Base-by-base conservation (phyloP, 345 rosid genomes). In the Eutrema japonicum region DNA sequence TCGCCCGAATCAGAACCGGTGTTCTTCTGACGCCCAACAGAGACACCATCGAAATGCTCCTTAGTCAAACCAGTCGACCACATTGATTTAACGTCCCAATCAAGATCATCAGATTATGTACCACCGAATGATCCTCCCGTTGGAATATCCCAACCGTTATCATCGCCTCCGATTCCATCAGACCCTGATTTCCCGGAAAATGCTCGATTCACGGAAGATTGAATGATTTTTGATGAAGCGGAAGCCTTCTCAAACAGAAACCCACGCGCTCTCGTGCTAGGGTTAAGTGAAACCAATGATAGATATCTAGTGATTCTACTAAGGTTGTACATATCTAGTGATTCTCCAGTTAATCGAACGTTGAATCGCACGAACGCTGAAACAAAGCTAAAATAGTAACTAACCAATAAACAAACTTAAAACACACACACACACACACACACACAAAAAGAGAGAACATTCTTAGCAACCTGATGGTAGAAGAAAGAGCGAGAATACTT, bases 31-130 rank as follows among this genome's bases (percentile, higher is more conserved):
- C 68, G 83, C 8, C 80, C 88, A 69, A 82, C 81, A 4, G 79
- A 65, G 69, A 81, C 83, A 46, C 99, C 97, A 53, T 95, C 90
- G 66, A 89, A 95, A 77, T 95, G 96, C 48, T 88, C 97, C 73
- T 82, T 86, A 8, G 96, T 89, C 74, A 92, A 58, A 71, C 99
- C 96, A 22, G 85, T 88, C 2, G 99, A 92, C 99, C 97, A 92
- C 49, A 89, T 89, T 7, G 97, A 88, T 68, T 77, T 86, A 3
- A 81, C 71, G 47, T 80, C 96, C 99, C 97, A 95, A 27, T 82
- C 90, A 18, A 78, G 77, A 62, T 82, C 87, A 64, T 81, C 82
- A 8, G 85, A 76, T 51, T 72, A 77, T 33, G 65, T 59, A 58
- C 60, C 82, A 45, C 74, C 79, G 54, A 63, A 77, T 4, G 87